Evolutionary conservation across 2,329 filamentous ascomycete genomes (phyloP).

Genomic region (Ascosphaera acerosa): DNA sequence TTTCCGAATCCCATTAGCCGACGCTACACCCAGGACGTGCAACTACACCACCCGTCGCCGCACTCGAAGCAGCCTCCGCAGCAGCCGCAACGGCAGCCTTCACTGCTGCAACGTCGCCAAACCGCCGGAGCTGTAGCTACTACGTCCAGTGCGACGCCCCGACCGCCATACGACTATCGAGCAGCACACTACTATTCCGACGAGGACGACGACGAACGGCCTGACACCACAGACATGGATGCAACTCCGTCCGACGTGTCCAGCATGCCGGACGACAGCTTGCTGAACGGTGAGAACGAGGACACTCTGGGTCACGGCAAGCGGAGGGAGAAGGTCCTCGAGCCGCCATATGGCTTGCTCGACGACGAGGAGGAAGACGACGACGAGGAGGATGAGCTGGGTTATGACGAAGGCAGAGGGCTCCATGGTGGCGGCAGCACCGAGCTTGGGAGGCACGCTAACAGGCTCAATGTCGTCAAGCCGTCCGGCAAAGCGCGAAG

Average conservation of each 20-base stretch:
- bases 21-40: no score
- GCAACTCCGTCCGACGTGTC: conserved; percentile 52
- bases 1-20: no score
- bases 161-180: background rate
- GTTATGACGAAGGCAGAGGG: background rate
- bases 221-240: background rate
- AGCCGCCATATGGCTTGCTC: background rate
- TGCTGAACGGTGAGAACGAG: conserved; percentile 29
- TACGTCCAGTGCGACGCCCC: background rate
- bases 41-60: no score
- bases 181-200: background rate
- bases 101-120: no score
- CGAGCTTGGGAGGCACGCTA: background rate
- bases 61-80: no score
- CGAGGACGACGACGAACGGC: background rate
- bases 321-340: conserved; percentile 1
- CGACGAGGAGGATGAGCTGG: background rate
- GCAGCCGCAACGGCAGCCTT: no score
- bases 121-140: background rate
- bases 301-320: conserved; percentile 31
- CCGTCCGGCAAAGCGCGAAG: background rate
- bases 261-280: conserved; percentile 47
- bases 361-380: background rate
- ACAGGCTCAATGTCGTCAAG: background rate
- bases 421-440: background rate